These are phyloP conservation scores for Kodamaea nitidulidarum DNA, from an alignment of 805 yeast genomes.

Conservation along the genomic window DNA sequence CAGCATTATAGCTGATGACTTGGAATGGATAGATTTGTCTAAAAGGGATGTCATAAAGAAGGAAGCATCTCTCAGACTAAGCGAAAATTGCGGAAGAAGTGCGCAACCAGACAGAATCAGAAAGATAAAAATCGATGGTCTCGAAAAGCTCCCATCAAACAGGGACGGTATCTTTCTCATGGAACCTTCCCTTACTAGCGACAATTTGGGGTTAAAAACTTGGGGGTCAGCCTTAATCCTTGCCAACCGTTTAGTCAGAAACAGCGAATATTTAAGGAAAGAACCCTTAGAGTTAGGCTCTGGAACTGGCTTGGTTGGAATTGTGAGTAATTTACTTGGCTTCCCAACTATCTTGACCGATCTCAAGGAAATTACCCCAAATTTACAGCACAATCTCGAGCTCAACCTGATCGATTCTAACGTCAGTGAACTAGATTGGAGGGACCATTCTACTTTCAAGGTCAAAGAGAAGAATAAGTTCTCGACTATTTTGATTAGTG, in stretches of 20 bases:
- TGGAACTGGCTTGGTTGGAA: conserved; percentile 91
- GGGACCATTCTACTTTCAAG: conserved; percentile 45
- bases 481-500: conserved; percentile 69
- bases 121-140: conserved; percentile 45
- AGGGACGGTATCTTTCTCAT: conserved; percentile 35
- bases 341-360: conserved; percentile 60
- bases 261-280: conserved; percentile 17
- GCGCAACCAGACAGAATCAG: conserved; percentile 73
- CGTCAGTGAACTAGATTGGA: conserved; percentile 75
- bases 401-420: conserved; percentile 41
- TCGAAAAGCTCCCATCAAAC: conserved; percentile 13
- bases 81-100: conserved; percentile 81
- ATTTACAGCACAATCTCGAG: conserved; percentile 55
- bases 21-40: conserved; percentile 44
- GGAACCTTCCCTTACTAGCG: conserved; percentile 86
- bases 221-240: conserved; percentile 91
- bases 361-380: conserved; percentile 69
- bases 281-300: conserved; percentile 78
- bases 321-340: conserved; percentile 57
- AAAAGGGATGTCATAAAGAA: conserved; percentile 42
- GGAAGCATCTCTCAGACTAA: conserved; percentile 59
- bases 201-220: conserved; percentile 85
- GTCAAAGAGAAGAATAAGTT: conserved; percentile 32
- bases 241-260: conserved; percentile 47
- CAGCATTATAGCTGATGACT: conserved; percentile 42